Base-by-base conservation (phyloP, 371 early-diverging fungal species). In the Phascolomyces articulosus region DNA sequence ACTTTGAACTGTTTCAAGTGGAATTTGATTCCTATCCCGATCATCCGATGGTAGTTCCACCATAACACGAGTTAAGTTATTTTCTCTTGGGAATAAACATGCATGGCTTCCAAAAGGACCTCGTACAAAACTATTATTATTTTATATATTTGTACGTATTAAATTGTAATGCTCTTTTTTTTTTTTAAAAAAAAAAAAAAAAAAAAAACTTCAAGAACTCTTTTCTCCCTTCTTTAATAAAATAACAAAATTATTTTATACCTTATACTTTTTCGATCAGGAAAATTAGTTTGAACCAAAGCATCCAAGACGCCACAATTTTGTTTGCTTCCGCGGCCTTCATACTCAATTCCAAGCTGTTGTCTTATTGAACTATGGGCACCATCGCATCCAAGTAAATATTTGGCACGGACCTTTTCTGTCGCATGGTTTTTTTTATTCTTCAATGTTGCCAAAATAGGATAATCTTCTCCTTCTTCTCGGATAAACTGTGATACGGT, bases 301-400 rank as follows among this genome's bases (percentile, higher is more conserved):
- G 79, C 77, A 72, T 79, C 79, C 29, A 79, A 34, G 0, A 74
- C 76, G 64, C 77, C 79, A 13, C 70, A 72, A 65, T 76, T 72
- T 8, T 66, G 73, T 44, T 79, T 77, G 16, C 68, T 75, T 4
- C 72, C 73, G n/a, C 70, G 70, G 0, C 77, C 76, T 41, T 73
- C 72, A 65, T 73, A 68, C 1, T 55, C 63, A 44, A 79, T 73
- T 41, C 64, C 70, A 11, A 79, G 48, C 27, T 76, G 72, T 28
- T 67, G 63, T 10, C 76, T 66, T 9, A 79, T 79, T 49, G 70
- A 71, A 31, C 77, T 79, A 29, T 79, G 79, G 11, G 76, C 76
- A 55, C 79, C 79, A 70, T 79, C 79, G 58, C 79, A 79, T 0
- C 79, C 79, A 24, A 79, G 58, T 13, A 79, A 29, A 38, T 79